These are phyloP conservation scores for Metschnikowia bowlesiae DNA, from an alignment of 805 yeast species.

Conservation along the genomic window DNA sequence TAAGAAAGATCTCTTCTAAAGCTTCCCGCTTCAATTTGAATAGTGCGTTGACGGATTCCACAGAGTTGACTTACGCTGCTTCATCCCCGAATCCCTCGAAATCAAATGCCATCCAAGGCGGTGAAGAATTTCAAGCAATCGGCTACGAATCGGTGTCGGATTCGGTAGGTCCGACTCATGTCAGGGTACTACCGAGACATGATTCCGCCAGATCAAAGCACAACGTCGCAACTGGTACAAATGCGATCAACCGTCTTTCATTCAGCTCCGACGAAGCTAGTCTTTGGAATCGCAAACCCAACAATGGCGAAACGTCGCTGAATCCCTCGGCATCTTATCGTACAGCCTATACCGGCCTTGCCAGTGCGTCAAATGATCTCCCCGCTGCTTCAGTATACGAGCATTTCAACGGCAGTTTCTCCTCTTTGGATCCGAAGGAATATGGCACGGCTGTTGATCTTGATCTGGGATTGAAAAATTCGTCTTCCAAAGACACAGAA, in stretches of 20 bases:
- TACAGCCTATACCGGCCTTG: constrained; percentile 1
- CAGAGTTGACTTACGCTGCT: neutral
- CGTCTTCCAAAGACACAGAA: neutral
- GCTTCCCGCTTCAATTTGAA: constrained; percentile 23
- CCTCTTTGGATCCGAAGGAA: constrained; percentile 12
- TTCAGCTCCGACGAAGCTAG: constrained; percentile 7
- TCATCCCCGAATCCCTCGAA: constrained; percentile 5
- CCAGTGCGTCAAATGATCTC: neutral
- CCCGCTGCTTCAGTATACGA: constrained; percentile 3
- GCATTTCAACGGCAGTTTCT: constrained; percentile 9
- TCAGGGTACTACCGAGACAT: constrained; percentile 12
- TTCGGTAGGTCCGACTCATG: constrained; percentile 29
- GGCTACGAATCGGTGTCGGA: constrained; percentile 29
- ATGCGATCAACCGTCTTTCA: constrained; percentile 6
- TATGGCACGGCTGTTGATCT: neutral
- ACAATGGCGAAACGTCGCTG: neutral
- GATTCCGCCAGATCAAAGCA: constrained; percentile 7
- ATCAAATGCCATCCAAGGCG: neutral
- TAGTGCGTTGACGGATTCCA: constrained; percentile 4
- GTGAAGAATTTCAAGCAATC: constrained; percentile 32
- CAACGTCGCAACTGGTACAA: constrained; percentile 2
- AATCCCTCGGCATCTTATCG: neutral
- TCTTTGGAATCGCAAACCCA: neutral
- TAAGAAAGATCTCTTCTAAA: constrained; percentile 27
- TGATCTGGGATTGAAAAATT: neutral